These are phyloP conservation scores for Dothidotthia symphoricarpi DNA, from an alignment of 2,329 filamentous ascomycete genomes.

Conservation along the genomic window DNA sequence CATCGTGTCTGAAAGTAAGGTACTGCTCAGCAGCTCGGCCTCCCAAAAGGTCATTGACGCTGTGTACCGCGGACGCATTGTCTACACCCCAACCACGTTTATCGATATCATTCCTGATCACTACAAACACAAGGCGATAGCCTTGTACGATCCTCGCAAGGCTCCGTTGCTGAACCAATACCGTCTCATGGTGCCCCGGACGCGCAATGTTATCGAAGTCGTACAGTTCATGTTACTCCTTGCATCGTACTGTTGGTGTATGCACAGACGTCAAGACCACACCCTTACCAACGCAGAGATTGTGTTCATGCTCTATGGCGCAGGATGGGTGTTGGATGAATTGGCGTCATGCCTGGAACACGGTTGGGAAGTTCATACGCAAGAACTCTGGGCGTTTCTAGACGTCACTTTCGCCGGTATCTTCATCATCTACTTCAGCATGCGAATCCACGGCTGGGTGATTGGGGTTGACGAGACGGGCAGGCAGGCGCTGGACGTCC, in stretches of 20 bases:
- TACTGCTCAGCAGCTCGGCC: slow-evolving; percentile 72
- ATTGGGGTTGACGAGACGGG: slow-evolving; percentile 50
- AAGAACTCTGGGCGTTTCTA: slow-evolving; percentile 85
- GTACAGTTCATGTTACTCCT: slow-evolving; percentile 71
- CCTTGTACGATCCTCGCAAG: slow-evolving; percentile 73
- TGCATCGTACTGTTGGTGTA: slow-evolving; percentile 67
- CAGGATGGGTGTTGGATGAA: slow-evolving; percentile 77
- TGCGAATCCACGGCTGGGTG: slow-evolving; percentile 65
- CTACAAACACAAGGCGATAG: slow-evolving; percentile 81
- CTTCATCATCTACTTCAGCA: slow-evolving; percentile 65
- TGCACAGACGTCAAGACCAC: slow-evolving; percentile 64
- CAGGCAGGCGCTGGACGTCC: slow-evolving; percentile 71
- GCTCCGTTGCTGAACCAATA: slow-evolving; percentile 81
- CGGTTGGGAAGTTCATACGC: slow-evolving; percentile 76
- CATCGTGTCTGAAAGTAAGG: slow-evolving; percentile 77
- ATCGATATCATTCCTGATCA: slow-evolving; percentile 82
- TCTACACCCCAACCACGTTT: slow-evolving; percentile 79
- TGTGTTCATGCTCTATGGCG: slow-evolving; percentile 69
- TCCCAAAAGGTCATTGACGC: slow-evolving; percentile 80
- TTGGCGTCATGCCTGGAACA: slow-evolving; percentile 75
- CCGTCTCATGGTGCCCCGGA: slow-evolving; percentile 76
- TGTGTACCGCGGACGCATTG: slow-evolving; percentile 75
- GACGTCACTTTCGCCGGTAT: slow-evolving; percentile 75
- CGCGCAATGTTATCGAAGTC: slow-evolving; percentile 71
- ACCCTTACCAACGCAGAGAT: slow-evolving; percentile 60